Conservation (phyloP, 805 yeast species). For the Metschnikowia lochheadii region DNA sequence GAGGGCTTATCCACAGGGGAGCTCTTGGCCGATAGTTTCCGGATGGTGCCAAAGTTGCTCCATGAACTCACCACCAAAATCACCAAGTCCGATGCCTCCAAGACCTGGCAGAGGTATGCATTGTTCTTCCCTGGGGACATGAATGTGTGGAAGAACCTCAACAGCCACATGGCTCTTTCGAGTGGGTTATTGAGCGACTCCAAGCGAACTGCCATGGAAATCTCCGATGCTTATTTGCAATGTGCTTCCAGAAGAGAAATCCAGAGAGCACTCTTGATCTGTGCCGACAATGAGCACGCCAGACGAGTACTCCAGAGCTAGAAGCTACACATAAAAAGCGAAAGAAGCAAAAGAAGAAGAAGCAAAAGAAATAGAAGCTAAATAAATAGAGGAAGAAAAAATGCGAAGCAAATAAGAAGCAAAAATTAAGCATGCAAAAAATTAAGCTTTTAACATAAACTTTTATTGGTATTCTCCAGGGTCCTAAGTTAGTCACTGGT, state of each 20-base stretch:
- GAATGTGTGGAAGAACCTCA: slow-evolving; percentile 65
- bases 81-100: slow-evolving; percentile 15
- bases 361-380: no score
- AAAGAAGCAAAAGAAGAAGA: no score
- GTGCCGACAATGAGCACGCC: slow-evolving; percentile 39
- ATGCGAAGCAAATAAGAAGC: no score
- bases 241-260: slow-evolving; percentile 48
- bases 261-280: slow-evolving; percentile 65
- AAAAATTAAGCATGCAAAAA: no score
- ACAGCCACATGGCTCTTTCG: slow-evolving; percentile 50
- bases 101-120: slow-evolving; percentile 65
- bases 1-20: slow-evolving; percentile 44
- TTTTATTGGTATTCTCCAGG: no score
- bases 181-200: slow-evolving; percentile 52
- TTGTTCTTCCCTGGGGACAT: slow-evolving; percentile 69
- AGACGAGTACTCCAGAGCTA: background rate
- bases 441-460: no score
- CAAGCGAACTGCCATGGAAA: slow-evolving; percentile 45
- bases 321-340: no score
- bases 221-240: slow-evolving; percentile 50
- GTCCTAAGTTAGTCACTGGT: no score
- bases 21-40: slow-evolving; percentile 46
- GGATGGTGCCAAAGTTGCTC: slow-evolving; percentile 56
- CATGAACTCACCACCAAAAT: slow-evolving; percentile 47
- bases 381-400: no score